Conservation (phyloP, 106 monocot genomes). For the Dendrobium chrysotoxum region DNA sequence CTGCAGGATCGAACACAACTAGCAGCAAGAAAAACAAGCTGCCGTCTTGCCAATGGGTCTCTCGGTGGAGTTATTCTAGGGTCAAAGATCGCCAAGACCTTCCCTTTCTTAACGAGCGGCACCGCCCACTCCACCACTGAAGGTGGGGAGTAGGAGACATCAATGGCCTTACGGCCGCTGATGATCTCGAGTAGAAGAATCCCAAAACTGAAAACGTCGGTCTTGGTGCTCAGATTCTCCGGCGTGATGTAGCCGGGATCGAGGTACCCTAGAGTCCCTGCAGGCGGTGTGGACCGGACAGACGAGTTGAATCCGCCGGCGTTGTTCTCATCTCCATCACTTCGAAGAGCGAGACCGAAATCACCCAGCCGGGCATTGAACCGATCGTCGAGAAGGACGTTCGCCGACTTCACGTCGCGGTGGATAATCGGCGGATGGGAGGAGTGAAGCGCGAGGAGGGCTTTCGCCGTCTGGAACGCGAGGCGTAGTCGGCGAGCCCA, state of each 20-base stretch:
- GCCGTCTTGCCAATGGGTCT: constrained; percentile 36
- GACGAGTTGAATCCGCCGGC: background rate
- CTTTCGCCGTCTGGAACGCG: constrained; percentile 75
- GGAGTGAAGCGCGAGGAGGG: constrained; percentile 62
- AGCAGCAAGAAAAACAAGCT: constrained; percentile 59
- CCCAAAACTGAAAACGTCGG: constrained; percentile 98
- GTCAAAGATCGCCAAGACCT: constrained; percentile 58
- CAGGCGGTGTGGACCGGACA: constrained; percentile 58
- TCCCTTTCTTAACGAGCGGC: constrained; percentile 75
- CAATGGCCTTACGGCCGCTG: constrained; percentile 94
- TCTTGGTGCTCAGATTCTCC: constrained; percentile 84
- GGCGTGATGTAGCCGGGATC: constrained; percentile 90
- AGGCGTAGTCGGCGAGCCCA: constrained; percentile 74
- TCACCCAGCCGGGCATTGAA: constrained; percentile 81
- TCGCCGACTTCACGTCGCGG: constrained; percentile 94
- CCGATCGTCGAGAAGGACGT: constrained; percentile 61
- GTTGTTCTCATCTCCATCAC: background rate
- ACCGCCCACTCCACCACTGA: constrained; percentile 92
- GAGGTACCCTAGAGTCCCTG: constrained; percentile 89
- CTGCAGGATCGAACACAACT: constrained; percentile 55
- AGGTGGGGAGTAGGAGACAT: constrained; percentile 80
- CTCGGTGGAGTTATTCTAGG: constrained; percentile 53
- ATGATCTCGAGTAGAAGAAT: constrained; percentile 95
- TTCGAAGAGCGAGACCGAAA: constrained; percentile 73
- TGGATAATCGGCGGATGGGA: constrained; percentile 67